These are phyloP conservation scores for Termitomyces sp. DNA, from an alignment of 768 basidiomycete species.

Conservation along the genomic window DNA sequence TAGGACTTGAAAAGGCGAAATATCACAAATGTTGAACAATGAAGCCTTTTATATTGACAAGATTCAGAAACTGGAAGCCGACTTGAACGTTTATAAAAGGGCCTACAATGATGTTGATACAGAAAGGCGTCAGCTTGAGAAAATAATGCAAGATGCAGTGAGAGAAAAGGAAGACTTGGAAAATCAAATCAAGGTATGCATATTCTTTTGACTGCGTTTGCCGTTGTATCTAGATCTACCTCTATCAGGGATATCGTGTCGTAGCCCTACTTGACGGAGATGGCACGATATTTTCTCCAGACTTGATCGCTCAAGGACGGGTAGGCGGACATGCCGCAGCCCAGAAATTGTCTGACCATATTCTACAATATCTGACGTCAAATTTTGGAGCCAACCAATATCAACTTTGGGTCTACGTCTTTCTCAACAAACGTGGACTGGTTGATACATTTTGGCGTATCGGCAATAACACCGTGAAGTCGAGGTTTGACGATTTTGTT, in stretches of 20 bases:
- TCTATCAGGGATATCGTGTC: conserved; percentile 36
- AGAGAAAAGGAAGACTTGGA: conserved; percentile 35
- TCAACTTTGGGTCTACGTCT: conserved; percentile 60
- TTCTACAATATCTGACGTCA: conserved; percentile 29
- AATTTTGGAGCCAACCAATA: conserved; percentile 34
- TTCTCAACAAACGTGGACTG: conserved; percentile 59
- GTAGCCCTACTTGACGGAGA: conserved; percentile 65
- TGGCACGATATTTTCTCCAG: conserved; percentile 50
- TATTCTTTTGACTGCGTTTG: neutral
- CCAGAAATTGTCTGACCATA: conserved; percentile 36
- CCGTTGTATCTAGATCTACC: neutral
- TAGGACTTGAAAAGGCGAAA: conserved; percentile 28
- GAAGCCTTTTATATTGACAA: conserved; percentile 25
- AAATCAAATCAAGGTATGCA: conserved; percentile 34
- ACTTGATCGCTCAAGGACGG: conserved; percentile 50
- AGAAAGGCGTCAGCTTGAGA: conserved; percentile 29
- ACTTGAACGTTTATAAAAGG: conserved; percentile 38
- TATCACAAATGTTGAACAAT: conserved; percentile 28
- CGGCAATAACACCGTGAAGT: conserved; percentile 29
- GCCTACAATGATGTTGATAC: conserved; percentile 34
- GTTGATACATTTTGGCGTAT: conserved; percentile 43
- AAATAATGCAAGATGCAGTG: conserved; percentile 28
- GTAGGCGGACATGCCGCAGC: conserved; percentile 56
- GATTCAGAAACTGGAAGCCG: conserved; percentile 32
- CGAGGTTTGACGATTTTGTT: conserved; percentile 58